Evolutionary conservation across 1,284 basidiomycete species (phyloP), one percentile per base, ranked within the genome.

Genomic region (Boletus smithii): DNA sequence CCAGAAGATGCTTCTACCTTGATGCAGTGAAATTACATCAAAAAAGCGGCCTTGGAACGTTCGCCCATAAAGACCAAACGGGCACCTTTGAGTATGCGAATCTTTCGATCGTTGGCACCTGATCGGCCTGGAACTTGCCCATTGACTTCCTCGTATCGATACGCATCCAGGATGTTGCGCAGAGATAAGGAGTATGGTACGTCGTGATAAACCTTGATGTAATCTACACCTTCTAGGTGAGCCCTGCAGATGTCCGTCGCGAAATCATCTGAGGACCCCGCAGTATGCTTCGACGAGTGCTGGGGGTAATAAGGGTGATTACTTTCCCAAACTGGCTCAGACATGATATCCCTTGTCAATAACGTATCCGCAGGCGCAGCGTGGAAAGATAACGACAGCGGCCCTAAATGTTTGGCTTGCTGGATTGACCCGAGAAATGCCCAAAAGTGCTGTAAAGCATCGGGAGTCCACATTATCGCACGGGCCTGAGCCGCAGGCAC

Each of bases 161-260:
- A 85, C 4, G 72, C 68, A 59, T 81, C 72, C 27, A 86, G 62
- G 16, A 78, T 57, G 48, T 68, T 74, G 30, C 83, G 71, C 7
- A 85, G 55, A 49, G 66, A 62, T 64, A 79, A 70, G 14, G 78
- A 71, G 49, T 73, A 69, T 18, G 57, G 51, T 16, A 73, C 69
- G 52, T 82, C 80, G 56, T 83, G 81, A 60, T 81, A 81, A 18
- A 86, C 59, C 61, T 81, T 83, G 68, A 86, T 73, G 56, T 81
- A 70, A 54, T 83, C 81, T 31, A 71, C 58, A 3, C 53, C 54
- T 23, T 63, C 63, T 26, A 78, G 51, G 14, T 59, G 53, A 8
- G 52, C 35, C 39, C 50, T 51, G 50, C 42, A 47, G 31, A 55
- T 50, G 48, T 54, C 50, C 45, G 48, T 36, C 35, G 53, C 34